phyloP scores from a whole-genome alignment of 2,329 filamentous ascomycete species.

The Tolypocladium tropicale region DNA sequence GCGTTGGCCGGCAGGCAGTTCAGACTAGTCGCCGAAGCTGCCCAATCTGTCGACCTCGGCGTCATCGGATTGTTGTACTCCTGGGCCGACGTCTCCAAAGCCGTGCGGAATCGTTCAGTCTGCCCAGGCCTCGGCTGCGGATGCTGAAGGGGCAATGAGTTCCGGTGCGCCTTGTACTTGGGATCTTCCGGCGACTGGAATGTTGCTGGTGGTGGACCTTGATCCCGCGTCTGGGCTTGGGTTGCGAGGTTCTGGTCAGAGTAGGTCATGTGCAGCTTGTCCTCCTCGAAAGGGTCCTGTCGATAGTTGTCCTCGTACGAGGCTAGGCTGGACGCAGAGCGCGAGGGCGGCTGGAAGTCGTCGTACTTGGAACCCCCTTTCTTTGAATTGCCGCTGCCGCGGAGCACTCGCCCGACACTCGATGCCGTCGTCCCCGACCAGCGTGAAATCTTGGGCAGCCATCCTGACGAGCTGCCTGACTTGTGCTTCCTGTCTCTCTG shows the following conservation, averaged over 20 bases:
- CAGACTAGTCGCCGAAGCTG: constrained; percentile 48
- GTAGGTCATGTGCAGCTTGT: constrained; percentile 49
- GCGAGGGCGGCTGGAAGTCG: constrained; percentile 51
- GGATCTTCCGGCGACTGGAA: constrained; percentile 54
- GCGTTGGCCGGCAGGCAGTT: constrained; percentile 37
- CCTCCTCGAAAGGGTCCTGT: constrained; percentile 46
- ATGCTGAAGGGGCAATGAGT: constrained; percentile 70
- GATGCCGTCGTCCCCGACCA: constrained; percentile 97
- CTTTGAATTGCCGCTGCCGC: constrained; percentile 49
- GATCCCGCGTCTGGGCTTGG: constrained; percentile 7
- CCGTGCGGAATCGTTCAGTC: constrained; percentile 62
- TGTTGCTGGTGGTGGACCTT: constrained; percentile 33
- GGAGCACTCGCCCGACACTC: constrained; percentile 69
- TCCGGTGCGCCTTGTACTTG: constrained; percentile 73
- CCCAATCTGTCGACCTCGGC: constrained; percentile 52
- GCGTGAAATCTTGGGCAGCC: constrained; percentile 86
- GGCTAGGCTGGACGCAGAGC: constrained; percentile 66
- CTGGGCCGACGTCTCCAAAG: constrained; percentile 63
- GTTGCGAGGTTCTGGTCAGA: constrained; percentile 38
- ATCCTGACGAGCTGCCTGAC: constrained; percentile 65
- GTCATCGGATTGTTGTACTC: constrained; percentile 53
- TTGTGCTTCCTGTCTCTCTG: constrained; percentile 83
- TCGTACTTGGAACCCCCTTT: constrained; percentile 48
- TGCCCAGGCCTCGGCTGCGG: constrained; percentile 67
- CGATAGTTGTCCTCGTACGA: constrained; percentile 49